phyloP scores from a whole-genome alignment of 2,329 filamentous ascomycete genomes.

The Colletotrichum australisinense region DNA sequence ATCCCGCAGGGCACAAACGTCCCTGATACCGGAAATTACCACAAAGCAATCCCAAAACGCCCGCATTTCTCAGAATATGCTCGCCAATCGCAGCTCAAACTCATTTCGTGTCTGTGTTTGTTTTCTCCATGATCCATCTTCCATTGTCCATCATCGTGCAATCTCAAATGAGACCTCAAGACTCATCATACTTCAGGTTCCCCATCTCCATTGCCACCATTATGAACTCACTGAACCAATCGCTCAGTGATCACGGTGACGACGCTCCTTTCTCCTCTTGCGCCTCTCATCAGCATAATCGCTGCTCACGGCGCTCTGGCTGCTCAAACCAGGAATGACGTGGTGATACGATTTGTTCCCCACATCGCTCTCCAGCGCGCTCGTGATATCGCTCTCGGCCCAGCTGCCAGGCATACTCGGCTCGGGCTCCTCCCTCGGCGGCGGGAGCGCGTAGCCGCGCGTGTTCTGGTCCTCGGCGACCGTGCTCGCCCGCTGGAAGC shows the following conservation, averaged over 20 bases:
- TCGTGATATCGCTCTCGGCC: conserved; percentile 52
- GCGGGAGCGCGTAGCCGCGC: conserved; percentile 35
- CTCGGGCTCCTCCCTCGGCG: conserved; percentile 38
- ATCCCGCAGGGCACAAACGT: background rate
- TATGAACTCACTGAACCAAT: too few species aligned
- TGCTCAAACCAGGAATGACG: conserved; percentile 62
- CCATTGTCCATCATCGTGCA: background rate
- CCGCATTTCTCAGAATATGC: conserved; percentile 2
- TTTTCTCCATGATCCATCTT: background rate
- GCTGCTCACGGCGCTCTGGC: conserved; percentile 43
- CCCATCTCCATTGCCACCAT: too few species aligned
- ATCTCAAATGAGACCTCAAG: too few species aligned
- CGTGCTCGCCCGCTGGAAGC: conserved; percentile 58
- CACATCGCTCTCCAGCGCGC: conserved; percentile 55
- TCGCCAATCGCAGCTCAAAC: conserved; percentile 7
- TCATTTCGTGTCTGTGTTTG: background rate
- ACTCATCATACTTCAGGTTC: background rate
- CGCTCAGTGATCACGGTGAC: conserved; percentile 37
- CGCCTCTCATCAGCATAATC: conserved; percentile 58
- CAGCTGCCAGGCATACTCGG: conserved; percentile 49
- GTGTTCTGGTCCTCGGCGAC: conserved; percentile 45
- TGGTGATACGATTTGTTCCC: conserved; percentile 70
- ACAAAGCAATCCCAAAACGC: conserved; percentile 18
- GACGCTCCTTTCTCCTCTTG: conserved; percentile 50
- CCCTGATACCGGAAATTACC: background rate